These are phyloP conservation scores for Ophiostoma ips DNA, from an alignment of 2,329 filamentous ascomycete species.

Conservation along the genomic window DNA sequence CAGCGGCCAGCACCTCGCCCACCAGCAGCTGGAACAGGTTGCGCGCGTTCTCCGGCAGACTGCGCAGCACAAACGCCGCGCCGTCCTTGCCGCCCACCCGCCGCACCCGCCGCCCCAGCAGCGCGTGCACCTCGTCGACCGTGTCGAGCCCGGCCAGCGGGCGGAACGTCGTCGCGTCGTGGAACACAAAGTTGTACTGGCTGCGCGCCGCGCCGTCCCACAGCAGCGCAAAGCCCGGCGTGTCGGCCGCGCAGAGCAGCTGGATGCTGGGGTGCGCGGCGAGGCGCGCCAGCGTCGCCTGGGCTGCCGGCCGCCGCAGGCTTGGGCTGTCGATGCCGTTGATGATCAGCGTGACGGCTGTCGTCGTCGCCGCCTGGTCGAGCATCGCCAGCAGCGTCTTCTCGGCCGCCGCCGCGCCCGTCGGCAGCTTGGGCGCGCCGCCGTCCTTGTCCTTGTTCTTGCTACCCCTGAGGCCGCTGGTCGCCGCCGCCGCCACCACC, in stretches of 20 bases:
- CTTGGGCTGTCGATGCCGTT: constrained; percentile 76
- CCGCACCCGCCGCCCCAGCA: constrained; percentile 67
- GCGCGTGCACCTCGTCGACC: constrained; percentile 79
- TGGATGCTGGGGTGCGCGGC: constrained; percentile 58
- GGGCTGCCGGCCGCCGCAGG: constrained; percentile 56
- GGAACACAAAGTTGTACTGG: constrained; percentile 68
- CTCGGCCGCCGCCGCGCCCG: constrained; percentile 55
- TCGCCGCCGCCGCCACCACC: constrained; percentile 48
- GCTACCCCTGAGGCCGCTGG: no score
- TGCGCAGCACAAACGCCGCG: constrained; percentile 79
- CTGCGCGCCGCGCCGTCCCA: constrained; percentile 74
- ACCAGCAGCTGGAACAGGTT: constrained; percentile 76
- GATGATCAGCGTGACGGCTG: constrained; percentile 52
- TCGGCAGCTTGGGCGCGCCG: constrained; percentile 29
- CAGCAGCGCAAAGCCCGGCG: constrained; percentile 71
- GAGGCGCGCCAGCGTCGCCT: constrained; percentile 62
- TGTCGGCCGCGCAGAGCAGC: constrained; percentile 71
- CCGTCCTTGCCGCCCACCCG: constrained; percentile 81
- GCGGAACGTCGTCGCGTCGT: constrained; percentile 84
- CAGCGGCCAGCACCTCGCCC: constrained; percentile 63
- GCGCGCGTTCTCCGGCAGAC: constrained; percentile 81
- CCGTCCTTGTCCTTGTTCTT: not conserved
- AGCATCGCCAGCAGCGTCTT: constrained; percentile 52
- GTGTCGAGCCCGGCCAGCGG: constrained; percentile 55
- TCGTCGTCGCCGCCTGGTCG: constrained; percentile 26